These are phyloP conservation scores for Barnettozyma populi DNA, from an alignment of 805 yeast genomes.

Conservation along the genomic window DNA sequence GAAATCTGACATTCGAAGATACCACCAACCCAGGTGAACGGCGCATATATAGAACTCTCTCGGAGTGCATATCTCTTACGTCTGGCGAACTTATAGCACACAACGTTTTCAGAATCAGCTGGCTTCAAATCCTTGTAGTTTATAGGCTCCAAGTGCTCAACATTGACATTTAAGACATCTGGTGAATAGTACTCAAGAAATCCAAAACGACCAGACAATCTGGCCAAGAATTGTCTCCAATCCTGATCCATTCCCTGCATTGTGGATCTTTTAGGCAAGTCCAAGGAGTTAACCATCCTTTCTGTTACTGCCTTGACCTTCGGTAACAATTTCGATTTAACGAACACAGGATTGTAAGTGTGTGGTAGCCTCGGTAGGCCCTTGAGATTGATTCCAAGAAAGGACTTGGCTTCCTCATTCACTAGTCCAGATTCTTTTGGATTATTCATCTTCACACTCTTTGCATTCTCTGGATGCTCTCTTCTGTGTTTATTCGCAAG, in stretches of 20 bases:
- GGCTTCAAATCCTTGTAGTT: constrained; percentile 12
- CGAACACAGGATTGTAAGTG: background rate
- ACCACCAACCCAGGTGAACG: constrained; percentile 60
- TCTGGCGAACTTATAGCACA: constrained; percentile 56
- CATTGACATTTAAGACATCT: constrained; percentile 5
- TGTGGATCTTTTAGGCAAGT: background rate
- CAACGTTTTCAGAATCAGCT: constrained; percentile 22
- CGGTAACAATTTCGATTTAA: background rate
- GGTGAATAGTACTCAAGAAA: constrained; percentile 18
- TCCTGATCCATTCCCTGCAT: background rate
- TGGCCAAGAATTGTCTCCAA: constrained; percentile 3
- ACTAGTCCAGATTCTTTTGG: background rate
- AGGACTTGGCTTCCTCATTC: background rate
- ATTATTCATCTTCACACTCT: background rate
- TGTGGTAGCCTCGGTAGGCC: constrained; percentile 3
- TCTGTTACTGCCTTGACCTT: background rate
- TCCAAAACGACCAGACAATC: constrained; percentile 3
- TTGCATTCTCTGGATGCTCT: background rate
- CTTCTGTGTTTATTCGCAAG: constrained; percentile 2
- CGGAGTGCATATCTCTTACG: constrained; percentile 46
- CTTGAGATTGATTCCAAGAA: background rate
- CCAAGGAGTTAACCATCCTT: background rate
- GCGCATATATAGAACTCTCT: constrained; percentile 42
- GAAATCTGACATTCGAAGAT: constrained; percentile 46
- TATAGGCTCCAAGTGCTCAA: constrained; percentile 13